Evolutionary conservation across 1,284 basidiomycete genomes (phyloP).

Genomic region (Athelia sp.): DNA sequence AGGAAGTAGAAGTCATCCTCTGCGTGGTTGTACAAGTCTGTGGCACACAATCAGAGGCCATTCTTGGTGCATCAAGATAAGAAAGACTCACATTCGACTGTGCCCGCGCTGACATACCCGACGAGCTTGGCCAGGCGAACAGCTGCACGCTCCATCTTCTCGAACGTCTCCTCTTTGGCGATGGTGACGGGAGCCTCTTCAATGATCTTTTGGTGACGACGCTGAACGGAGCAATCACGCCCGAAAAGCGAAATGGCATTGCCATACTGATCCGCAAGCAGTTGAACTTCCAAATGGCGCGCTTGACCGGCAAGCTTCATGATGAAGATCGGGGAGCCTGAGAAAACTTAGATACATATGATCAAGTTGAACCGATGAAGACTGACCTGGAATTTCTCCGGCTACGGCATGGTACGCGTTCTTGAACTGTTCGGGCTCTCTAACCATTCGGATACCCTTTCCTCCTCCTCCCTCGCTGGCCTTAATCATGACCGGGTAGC

Average conservation of each 20-base stretch:
- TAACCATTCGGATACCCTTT: conserved; percentile 96
- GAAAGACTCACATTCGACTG: conserved; percentile 81
- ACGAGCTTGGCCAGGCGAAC: conserved; percentile 97
- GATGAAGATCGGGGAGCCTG: conserved; percentile 98
- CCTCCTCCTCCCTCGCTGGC: conserved; percentile 99
- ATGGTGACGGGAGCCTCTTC: conserved; percentile 99
- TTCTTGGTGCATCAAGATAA: background rate
- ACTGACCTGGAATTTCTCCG: conserved; percentile 90
- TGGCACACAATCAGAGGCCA: conserved; percentile 7
- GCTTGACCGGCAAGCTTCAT: conserved; percentile 99
- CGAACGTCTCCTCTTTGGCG: conserved; percentile 85
- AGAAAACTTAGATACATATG: conserved; percentile 5
- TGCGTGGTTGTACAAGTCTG: conserved; percentile 92
- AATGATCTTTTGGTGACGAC: conserved; percentile 99
- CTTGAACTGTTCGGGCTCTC: conserved; percentile 82
- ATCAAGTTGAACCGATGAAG: background rate
- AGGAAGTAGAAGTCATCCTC: conserved; percentile 97
- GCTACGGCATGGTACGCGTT: conserved; percentile 92
- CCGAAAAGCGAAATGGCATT: conserved; percentile 99
- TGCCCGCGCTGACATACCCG: conserved; percentile 98
- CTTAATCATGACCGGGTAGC: conserved; percentile 99
- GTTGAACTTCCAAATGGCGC: conserved; percentile 96
- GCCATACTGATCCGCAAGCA: conserved; percentile 98
- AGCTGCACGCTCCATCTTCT: conserved; percentile 97
- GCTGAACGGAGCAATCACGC: conserved; percentile 99